A percentile compares a stretch with the other conserved stretches of the same genome.
phyloP scores from a whole-genome alignment of 768 basidiomycete species.

The Leccinum imitatum region DNA sequence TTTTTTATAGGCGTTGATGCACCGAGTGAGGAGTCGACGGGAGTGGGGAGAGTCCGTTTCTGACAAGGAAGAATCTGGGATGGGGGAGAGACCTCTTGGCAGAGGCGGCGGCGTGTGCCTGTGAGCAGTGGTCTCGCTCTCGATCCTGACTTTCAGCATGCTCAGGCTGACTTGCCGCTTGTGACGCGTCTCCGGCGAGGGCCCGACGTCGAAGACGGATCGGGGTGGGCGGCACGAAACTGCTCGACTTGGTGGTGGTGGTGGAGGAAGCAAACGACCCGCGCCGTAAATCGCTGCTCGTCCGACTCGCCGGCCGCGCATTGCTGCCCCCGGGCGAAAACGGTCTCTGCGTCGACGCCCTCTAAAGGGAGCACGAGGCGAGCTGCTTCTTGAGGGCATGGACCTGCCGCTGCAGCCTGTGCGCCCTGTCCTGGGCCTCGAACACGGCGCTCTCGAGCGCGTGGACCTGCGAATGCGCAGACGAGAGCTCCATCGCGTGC shows the following conservation, averaged over 20 bases:
- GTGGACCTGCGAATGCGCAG: conserved; percentile 77
- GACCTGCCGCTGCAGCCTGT: conserved; percentile 68
- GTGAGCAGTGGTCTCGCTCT: conserved; percentile 61
- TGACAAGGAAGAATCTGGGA: conserved; percentile 33
- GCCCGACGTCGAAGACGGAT: conserved; percentile 63
- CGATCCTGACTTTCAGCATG: conserved; percentile 90
- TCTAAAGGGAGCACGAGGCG: conserved; percentile 42
- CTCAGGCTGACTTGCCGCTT: conserved; percentile 81
- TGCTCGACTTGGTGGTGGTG: conserved; percentile 21
- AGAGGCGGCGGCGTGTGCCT: conserved; percentile 48
- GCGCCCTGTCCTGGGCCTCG: conserved; percentile 67
- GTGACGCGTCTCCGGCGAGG: conserved; percentile 75
- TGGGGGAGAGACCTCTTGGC: conserved; percentile 54
- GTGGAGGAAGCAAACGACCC: conserved; percentile 30
- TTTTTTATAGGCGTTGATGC: conserved; percentile 46
- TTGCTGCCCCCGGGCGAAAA: conserved; percentile 40
- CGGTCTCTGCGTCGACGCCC: conserved; percentile 41
- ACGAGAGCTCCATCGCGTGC: conserved; percentile 77
- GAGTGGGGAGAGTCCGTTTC: conserved; percentile 19
- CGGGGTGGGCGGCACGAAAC: conserved; percentile 43
- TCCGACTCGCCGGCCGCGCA: conserved; percentile 44
- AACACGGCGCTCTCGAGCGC: conserved; percentile 71
- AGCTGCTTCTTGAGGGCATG: conserved; percentile 66
- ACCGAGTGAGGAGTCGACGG: conserved; percentile 34
- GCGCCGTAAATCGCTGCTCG: conserved; percentile 40